Conservation (phyloP, 2,329 filamentous ascomycete species). For the Metarhizium sp. region DNA sequence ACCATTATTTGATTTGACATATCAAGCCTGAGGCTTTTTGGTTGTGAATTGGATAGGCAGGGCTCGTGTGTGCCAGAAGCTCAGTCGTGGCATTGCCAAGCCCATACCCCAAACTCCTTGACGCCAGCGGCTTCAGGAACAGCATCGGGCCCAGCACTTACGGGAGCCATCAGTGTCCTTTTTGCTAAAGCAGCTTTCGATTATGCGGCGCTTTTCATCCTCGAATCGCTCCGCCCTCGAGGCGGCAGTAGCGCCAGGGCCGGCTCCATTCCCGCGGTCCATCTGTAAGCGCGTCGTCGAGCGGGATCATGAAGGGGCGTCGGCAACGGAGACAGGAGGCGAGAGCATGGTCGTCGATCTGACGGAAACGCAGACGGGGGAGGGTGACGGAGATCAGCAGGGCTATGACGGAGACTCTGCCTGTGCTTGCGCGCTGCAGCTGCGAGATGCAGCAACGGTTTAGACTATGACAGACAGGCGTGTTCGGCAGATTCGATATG, state of each 20-base stretch:
- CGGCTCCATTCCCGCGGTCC: conserved; percentile 30
- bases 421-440: conserved; percentile 2
- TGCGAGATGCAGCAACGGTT: neutral
- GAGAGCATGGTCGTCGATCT: conserved; percentile 8
- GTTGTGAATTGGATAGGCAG: neutral
- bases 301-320: conserved; percentile 11
- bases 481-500: neutral
- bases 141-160: conserved; percentile 37
- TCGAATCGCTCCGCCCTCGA: conserved; percentile 75
- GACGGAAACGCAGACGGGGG: neutral
- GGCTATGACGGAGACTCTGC: neutral
- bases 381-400: neutral
- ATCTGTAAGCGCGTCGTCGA: conserved; percentile 15
- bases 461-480: neutral
- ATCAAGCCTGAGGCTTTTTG: neutral
- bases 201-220: conserved; percentile 90
- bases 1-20: too few species aligned
- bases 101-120: neutral
- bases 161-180: conserved; percentile 77
- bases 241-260: conserved; percentile 24
- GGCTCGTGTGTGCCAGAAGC: neutral
- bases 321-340: conserved; percentile 1
- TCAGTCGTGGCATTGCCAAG: neutral
- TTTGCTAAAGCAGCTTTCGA: conserved; percentile 90
- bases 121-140: neutral